Base-by-base conservation (phyloP, 2,329 filamentous ascomycete species). In the Aspergillus pseudonomiae region DNA sequence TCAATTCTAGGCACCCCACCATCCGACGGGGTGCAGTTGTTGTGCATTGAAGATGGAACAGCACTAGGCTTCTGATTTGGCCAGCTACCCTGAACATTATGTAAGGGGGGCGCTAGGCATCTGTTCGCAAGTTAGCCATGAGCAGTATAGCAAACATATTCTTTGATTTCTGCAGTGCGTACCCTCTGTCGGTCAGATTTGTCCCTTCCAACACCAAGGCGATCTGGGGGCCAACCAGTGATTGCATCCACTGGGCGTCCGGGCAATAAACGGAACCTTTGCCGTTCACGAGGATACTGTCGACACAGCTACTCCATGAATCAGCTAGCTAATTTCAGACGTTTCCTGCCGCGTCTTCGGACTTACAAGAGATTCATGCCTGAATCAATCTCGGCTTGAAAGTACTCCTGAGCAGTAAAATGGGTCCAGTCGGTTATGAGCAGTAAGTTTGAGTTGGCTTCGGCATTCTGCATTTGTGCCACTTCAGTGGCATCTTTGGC, bases 311-410 rank as follows among this genome's bases (percentile, higher is more conserved):
- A 26, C 24, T 39, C 4, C 11, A 3, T 11, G 19, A 21, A 24
- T 36, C 24, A 36, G n/a, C 14, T 12, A 4, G n/a, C 19, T 39
- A 11, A 3, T 14, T 14, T 19, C 21, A 21, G 14, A 41, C 28
- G 24, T 28, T 16, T 1, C 6, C 4, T 10, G 30, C 7, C 4
- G 7, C 7, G 2, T 6, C 10, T n/a, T 34, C 19, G 9, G 12
- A 55, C 52, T 39, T 55, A 55, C 52, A 55, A 55, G n/a, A 55
- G 34, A 41, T 55, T 55, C 34, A 55, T 6, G 6, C 52, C 12
- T 12, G 52, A 55, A 21, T 39, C 32, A 26, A 39, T 21, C 52
- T 55, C 52, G n/a, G 52, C 52, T 6, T 55, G 32, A 16, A 19
- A 55, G 52, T 55, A 55, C 24, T 55, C 52, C 5, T 55, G 34